Evolutionary conservation across 2,329 filamentous ascomycete species (phyloP).

Genomic region (Diaporthe helianthi): DNA sequence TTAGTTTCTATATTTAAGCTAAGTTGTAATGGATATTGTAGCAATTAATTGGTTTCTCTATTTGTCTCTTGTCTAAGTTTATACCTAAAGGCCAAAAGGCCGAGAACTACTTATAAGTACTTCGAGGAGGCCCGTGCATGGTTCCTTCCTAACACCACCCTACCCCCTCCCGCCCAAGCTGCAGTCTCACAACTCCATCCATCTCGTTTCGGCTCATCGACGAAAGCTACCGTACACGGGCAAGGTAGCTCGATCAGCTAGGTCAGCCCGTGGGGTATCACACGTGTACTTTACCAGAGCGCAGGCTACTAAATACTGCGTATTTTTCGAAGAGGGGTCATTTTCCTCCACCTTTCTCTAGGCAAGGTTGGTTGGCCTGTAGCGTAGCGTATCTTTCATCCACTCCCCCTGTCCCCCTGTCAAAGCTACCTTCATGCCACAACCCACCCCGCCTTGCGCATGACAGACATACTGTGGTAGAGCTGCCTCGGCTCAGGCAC

Average conservation of each 20-base stretch:
- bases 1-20: too few relatives aligned
- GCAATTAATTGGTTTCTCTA: too few relatives aligned
- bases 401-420: background rate
- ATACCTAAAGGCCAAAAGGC: too few relatives aligned
- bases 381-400: background rate
- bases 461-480: too few relatives aligned
- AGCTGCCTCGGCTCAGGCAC: constrained; percentile 7
- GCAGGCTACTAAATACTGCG: background rate
- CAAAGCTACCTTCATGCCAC: background rate
- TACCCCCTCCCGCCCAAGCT: too few relatives aligned
- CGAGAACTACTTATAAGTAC: too few relatives aligned
- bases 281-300: background rate
- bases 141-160: too few relatives aligned
- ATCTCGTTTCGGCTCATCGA: constrained; percentile 18
- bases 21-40: too few relatives aligned
- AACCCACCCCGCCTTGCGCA: background rate
- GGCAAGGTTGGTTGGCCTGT: fast-evolving
- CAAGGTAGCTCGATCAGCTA: background rate
- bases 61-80: too few relatives aligned
- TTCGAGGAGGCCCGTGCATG: too few relatives aligned
- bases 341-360: too few relatives aligned
- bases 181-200: background rate
- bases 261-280: background rate
- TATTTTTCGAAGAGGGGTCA: background rate
- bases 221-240: constrained; percentile 8